A percentile compares a stretch with the other conserved stretches of the same genome.
These are phyloP conservation scores for Fusarium duplospermum DNA, from an alignment of 2,329 filamentous ascomycete species.

Conservation along the genomic window DNA sequence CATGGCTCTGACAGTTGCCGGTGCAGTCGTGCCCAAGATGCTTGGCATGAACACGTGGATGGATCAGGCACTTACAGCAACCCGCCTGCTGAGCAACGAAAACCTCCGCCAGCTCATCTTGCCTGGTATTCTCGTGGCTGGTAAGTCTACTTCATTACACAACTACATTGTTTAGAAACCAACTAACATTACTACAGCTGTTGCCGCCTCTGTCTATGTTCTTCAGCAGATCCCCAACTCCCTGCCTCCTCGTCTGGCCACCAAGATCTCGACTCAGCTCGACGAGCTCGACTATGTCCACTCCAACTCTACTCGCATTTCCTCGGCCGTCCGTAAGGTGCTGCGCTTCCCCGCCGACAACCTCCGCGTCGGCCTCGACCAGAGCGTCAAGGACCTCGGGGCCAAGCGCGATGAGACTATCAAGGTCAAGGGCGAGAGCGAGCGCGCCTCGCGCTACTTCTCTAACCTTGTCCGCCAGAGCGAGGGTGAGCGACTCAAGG, in stretches of 20 bases:
- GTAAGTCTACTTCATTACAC: conserved; percentile 64
- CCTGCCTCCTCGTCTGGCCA: conserved; percentile 84
- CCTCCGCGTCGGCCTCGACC: conserved; percentile 83
- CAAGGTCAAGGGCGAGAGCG: conserved; percentile 85
- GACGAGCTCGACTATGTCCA: conserved; percentile 91
- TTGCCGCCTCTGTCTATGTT: conserved; percentile 82
- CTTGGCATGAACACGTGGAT: conserved; percentile 90
- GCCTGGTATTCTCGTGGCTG: conserved; percentile 81
- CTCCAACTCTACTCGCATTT: conserved; percentile 85
- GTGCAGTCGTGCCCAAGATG: conserved; percentile 83
- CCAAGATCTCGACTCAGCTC: conserved; percentile 86
- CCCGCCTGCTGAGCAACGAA: conserved; percentile 82
- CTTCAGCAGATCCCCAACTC: conserved; percentile 89
- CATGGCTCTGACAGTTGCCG: conserved; percentile 92
- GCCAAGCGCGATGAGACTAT: conserved; percentile 83
- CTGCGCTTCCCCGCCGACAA: conserved; percentile 89
- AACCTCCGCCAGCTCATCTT: conserved; percentile 85
- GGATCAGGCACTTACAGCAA: conserved; percentile 84
- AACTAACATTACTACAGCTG: conserved; percentile 60
- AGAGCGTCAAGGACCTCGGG: conserved; percentile 85
- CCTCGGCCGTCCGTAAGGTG: conserved; percentile 86
- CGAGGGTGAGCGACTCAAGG: conserved; percentile 60
- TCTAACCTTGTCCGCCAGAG: conserved; percentile 80
- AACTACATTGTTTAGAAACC: background rate
- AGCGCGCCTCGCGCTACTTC: conserved; percentile 92